These are phyloP conservation scores for Aphanomyces euteiches DNA, from an alignment of 352 stramenopile genomes.

Conservation along the genomic window DNA sequence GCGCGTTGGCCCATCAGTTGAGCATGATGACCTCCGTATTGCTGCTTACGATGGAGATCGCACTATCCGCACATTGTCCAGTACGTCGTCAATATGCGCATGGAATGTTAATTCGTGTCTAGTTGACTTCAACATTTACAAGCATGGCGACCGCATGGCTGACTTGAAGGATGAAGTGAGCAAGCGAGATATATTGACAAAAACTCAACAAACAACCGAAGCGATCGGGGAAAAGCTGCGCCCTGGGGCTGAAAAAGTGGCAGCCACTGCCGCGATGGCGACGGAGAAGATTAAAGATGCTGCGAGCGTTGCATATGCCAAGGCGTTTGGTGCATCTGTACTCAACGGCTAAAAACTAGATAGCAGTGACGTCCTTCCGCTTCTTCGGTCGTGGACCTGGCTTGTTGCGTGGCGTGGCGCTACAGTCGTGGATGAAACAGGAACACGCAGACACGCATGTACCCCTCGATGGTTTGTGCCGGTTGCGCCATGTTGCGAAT, in stretches of 20 bases:
- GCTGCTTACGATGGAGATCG: constrained; percentile 28
- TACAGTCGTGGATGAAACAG: background rate
- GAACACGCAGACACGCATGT: background rate
- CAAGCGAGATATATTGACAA: constrained; percentile 24
- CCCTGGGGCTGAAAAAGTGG: constrained; percentile 27
- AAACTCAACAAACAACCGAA: constrained; percentile 9
- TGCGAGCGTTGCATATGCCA: constrained; percentile 5
- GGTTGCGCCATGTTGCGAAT: background rate
- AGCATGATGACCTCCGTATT: constrained; percentile 19
- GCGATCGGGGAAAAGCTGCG: constrained; percentile 17
- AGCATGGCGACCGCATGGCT: constrained; percentile 11
- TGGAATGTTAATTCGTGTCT: background rate
- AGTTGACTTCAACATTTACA: background rate
- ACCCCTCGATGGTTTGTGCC: constrained; percentile 2
- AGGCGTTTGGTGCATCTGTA: constrained; percentile 9
- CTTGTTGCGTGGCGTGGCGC: constrained; percentile 9
- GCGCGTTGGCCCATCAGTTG: constrained; percentile 11
- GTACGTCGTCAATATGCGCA: background rate
- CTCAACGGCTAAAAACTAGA: background rate
- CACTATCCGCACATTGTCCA: background rate
- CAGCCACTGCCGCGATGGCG: background rate
- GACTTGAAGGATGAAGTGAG: constrained; percentile 11
- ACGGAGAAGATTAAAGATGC: constrained; percentile 15
- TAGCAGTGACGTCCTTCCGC: constrained; percentile 13
- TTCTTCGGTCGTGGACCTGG: constrained; percentile 23